Evolutionary conservation across 495 filamentous ascomycete species (phyloP).

Genomic region (Podospora sp.): DNA sequence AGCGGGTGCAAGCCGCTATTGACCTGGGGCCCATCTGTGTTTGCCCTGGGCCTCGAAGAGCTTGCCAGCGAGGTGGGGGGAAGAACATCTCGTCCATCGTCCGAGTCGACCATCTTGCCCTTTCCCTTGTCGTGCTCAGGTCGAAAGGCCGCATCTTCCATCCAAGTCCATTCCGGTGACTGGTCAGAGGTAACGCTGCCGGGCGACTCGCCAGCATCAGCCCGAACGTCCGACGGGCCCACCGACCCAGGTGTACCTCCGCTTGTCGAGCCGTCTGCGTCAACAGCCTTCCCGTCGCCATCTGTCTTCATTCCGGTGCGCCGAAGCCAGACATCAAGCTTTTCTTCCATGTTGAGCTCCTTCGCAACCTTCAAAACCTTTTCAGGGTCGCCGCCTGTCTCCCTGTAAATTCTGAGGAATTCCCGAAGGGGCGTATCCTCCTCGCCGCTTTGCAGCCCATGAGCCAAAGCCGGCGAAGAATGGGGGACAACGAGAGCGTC

Average conservation of each 20-base stretch:
- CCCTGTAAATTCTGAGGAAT: constrained; percentile 55
- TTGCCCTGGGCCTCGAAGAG: constrained; percentile 35
- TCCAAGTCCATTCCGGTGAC: constrained; percentile 26
- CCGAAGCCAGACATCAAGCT: constrained; percentile 55
- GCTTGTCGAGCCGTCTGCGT: constrained; percentile 8
- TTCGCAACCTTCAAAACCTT: constrained; percentile 63
- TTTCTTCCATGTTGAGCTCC: constrained; percentile 59
- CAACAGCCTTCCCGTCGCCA: constrained; percentile 5
- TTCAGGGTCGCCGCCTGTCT: constrained; percentile 59
- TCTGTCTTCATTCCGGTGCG: constrained; percentile 38
- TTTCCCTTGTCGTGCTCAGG: constrained; percentile 12
- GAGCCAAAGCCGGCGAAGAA: not conserved
- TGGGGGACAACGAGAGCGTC: not conserved
- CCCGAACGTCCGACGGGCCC: not conserved
- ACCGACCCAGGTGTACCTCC: not conserved
- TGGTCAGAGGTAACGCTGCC: constrained; percentile 13
- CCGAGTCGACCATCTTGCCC: constrained; percentile 10
- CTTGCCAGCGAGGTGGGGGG: constrained; percentile 1
- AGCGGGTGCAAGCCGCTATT: constrained; percentile 42
- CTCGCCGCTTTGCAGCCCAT: not conserved
- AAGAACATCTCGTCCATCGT: not conserved
- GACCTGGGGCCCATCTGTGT: constrained; percentile 50
- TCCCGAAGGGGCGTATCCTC: constrained; percentile 38
- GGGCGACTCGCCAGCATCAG: constrained; percentile 11
- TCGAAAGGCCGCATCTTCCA: constrained; percentile 10